Conservation (phyloP, 306 rosid genomes). For the Castanea sativa region DNA sequence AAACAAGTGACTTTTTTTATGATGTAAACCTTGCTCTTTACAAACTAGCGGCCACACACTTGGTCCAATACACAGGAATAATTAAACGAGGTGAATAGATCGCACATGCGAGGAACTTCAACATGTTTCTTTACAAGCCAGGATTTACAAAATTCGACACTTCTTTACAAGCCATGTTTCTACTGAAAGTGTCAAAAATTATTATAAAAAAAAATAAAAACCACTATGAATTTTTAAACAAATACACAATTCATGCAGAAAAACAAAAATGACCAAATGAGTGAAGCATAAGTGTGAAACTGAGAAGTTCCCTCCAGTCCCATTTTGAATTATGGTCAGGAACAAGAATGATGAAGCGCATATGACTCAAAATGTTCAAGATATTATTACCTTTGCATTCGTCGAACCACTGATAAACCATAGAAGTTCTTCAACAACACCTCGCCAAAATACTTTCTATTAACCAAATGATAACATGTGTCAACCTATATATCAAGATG, state of each 20-base stretch:
- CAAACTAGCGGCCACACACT: background rate
- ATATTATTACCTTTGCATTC: slow-evolving; percentile 71
- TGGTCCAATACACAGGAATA: background rate
- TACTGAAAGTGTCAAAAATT: background rate
- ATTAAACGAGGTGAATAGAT: background rate
- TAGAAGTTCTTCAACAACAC: slow-evolving; percentile 94
- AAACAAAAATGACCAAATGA: background rate
- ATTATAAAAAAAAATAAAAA: too few species aligned
- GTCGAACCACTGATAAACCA: slow-evolving; percentile 99
- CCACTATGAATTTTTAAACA: background rate
- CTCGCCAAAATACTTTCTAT: slow-evolving; percentile 98
- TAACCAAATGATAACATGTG: slow-evolving; percentile 38
- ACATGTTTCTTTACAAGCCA: too few species aligned
- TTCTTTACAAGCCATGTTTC: background rate
- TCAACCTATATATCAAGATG: slow-evolving; percentile 26
- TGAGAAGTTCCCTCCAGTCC: background rate
- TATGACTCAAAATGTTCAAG: background rate
- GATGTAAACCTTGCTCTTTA: background rate
- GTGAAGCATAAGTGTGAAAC: background rate
- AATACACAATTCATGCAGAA: background rate
- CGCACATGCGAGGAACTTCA: background rate
- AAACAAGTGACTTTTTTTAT: background rate
- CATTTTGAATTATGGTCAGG: background rate
- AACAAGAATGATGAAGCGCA: slow-evolving; percentile 1
- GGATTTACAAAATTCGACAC: background rate